Conservation (phyloP, 2,329 filamentous ascomycete genomes). For the Davidsoniella neocaledoniae region DNA sequence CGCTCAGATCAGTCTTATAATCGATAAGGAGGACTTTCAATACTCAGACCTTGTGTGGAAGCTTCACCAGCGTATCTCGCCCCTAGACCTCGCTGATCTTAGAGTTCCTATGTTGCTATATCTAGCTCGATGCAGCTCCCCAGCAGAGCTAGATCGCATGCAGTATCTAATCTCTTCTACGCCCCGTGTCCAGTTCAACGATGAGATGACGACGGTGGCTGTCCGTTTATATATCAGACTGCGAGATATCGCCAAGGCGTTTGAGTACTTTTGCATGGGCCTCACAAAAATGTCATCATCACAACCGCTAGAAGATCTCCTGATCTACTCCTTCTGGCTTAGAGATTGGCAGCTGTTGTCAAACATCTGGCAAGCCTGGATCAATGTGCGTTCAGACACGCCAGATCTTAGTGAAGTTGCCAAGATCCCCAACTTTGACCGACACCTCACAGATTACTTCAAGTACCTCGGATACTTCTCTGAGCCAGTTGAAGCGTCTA, state of each 20-base stretch:
- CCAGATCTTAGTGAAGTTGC: slow-evolving; percentile 5
- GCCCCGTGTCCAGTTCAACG: slow-evolving; percentile 7
- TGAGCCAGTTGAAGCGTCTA: too few species aligned
- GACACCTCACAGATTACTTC: slow-evolving; percentile 1
- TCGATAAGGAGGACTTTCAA: slow-evolving; percentile 9
- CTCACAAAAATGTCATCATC: slow-evolving; percentile 7
- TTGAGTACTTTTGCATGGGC: slow-evolving; percentile 9
- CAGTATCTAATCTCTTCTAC: slow-evolving; percentile 10
- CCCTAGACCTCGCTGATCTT: neutral
- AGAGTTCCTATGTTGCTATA: slow-evolving; percentile 8
- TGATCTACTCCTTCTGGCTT: slow-evolving; percentile 11
- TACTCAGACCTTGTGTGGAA: slow-evolving; percentile 11
- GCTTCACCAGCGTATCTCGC: slow-evolving; percentile 1
- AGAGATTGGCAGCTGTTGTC: slow-evolving; percentile 9
- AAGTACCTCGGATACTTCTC: slow-evolving; percentile 2
- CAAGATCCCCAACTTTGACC: slow-evolving; percentile 9
- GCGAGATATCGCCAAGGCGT: slow-evolving; percentile 10
- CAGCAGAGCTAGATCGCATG: slow-evolving; percentile 11
- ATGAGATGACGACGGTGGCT: slow-evolving; percentile 9
- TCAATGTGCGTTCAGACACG: slow-evolving; percentile 6
- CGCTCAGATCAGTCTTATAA: slow-evolving; percentile 2
- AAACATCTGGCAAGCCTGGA: slow-evolving; percentile 10
- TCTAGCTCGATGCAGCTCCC: slow-evolving; percentile 10
- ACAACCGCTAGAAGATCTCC: slow-evolving; percentile 10
- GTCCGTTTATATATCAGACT: slow-evolving; percentile 11